Percentiles rank a stretch among this genome's conserved stretches.
phyloP scores from a whole-genome alignment of 1,284 basidiomycete species.

The Sanguinoderma infundibulare region DNA sequence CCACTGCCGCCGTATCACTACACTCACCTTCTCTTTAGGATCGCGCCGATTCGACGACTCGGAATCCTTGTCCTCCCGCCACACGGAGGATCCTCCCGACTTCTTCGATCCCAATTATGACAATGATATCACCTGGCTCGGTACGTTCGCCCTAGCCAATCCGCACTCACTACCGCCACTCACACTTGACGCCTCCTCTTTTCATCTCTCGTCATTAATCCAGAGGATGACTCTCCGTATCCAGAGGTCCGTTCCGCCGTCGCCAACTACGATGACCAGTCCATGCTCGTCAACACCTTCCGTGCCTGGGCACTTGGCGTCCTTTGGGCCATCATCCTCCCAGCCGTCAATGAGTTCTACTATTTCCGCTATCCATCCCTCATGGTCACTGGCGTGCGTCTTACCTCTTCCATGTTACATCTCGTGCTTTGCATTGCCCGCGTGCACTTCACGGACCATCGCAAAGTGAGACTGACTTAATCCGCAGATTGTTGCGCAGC shows the following conservation, averaged over 20 bases:
- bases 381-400: constrained; percentile 33
- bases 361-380: constrained; percentile 71
- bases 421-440: background rate
- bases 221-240: constrained; percentile 40
- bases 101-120: constrained; percentile 37
- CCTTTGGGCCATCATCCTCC: constrained; percentile 57
- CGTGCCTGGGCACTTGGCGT: constrained; percentile 60
- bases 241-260: constrained; percentile 40
- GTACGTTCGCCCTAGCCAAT: constrained; percentile 16
- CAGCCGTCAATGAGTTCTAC: constrained; percentile 67
- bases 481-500: constrained; percentile 53
- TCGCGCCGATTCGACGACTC: constrained; percentile 18
- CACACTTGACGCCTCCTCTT: background rate
- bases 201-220: background rate
- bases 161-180: background rate
- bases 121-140: constrained; percentile 31
- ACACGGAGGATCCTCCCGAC: constrained; percentile 19
- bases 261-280: constrained; percentile 38
- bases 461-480: background rate
- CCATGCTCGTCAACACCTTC: constrained; percentile 50
- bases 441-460: background rate
- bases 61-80: constrained; percentile 17
- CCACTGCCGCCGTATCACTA: background rate
- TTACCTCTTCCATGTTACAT: background rate
- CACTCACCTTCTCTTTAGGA: background rate